Percentiles rank a stretch among this genome's conserved stretches.
These are phyloP conservation scores for Otatea glauca DNA, from an alignment of 176 grass and related monocot genomes.

Conservation along the genomic window DNA sequence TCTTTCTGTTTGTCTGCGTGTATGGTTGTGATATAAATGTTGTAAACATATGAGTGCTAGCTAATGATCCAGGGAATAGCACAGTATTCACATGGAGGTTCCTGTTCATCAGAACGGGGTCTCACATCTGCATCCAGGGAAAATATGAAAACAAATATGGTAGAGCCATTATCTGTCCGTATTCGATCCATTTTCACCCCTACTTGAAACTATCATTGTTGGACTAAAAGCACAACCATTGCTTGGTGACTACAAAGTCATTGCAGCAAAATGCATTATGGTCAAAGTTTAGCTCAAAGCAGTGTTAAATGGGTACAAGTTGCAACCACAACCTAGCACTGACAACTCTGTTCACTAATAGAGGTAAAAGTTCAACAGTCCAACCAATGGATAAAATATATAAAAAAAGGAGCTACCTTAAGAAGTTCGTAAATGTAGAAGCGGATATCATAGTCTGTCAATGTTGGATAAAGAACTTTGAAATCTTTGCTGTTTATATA, in stretches of 20 bases:
- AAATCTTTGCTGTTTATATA: slow-evolving; percentile 80
- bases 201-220: slow-evolving; percentile 7
- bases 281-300: slow-evolving; percentile 1
- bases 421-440: slow-evolving; percentile 90
- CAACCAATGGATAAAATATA: neutral
- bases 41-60: too few species aligned
- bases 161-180: too few species aligned
- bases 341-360: neutral
- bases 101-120: too few species aligned
- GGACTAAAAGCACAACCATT: slow-evolving; percentile 14
- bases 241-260: neutral
- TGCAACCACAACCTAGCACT: slow-evolving; percentile 15
- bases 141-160: too few species aligned
- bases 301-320: slow-evolving; percentile 12
- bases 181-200: too few species aligned
- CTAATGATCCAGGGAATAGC: too few species aligned
- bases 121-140: too few species aligned
- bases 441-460: slow-evolving; percentile 83
- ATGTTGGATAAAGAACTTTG: slow-evolving; percentile 74
- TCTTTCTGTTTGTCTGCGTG: too few species aligned
- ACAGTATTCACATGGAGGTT: too few species aligned
- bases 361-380: neutral
- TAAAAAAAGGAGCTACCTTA: slow-evolving; percentile 49
- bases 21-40: too few species aligned
- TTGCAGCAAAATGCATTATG: neutral